Base-by-base conservation (phyloP, 352 stramenopile genomes). In the Phytophthora lateralis region DNA sequence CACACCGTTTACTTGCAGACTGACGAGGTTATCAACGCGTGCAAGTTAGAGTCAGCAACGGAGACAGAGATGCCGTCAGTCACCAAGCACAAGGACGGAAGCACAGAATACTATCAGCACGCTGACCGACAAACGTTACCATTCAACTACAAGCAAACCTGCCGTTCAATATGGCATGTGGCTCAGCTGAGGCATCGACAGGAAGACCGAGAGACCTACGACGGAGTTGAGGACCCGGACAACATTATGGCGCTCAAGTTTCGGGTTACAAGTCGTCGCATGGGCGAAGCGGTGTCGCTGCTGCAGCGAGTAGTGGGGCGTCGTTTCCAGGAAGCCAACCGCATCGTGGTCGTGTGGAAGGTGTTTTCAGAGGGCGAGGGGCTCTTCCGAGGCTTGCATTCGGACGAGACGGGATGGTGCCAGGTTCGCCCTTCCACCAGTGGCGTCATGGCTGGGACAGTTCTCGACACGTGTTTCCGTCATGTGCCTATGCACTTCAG, bases 261-360 rank as follows among this genome's bases (percentile, higher is more conserved):
- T 11, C 64, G 66, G 12, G 26, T 74, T 7, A 60, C 60, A 24
- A 69, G 39, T 42, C 54, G 39, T 9, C 35, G 35, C 20, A 62
- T 58, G 42, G 59, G 59, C 0, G 41, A 58, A 17, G 50, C 29
- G 0, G 67, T 72, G 53, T 69, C 63, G 14, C 11, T 71, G 7
- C 34, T 66, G 45, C 63, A 69, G 44, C 55, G 56, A 4, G 29
- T 67, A 18, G 71, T 88, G n/a, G 46, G 78, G 4, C 75, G 78
- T 9, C 66, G 71, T 10, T 89, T 78, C 49, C 57, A 79, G 2
- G 74, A 90, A 38, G 12, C 46, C 6, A 65, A 82, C 38, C 76
- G 80, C 34, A 60, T 85, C 2, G 75, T 91, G 24, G 56, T 88
- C n/a, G 75, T 88, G 24, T 91, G 80, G 80, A 77, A 70, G 20